phyloP scores from a whole-genome alignment of 2,329 filamentous ascomycete genomes.

The Aspergillus ibericus region DNA sequence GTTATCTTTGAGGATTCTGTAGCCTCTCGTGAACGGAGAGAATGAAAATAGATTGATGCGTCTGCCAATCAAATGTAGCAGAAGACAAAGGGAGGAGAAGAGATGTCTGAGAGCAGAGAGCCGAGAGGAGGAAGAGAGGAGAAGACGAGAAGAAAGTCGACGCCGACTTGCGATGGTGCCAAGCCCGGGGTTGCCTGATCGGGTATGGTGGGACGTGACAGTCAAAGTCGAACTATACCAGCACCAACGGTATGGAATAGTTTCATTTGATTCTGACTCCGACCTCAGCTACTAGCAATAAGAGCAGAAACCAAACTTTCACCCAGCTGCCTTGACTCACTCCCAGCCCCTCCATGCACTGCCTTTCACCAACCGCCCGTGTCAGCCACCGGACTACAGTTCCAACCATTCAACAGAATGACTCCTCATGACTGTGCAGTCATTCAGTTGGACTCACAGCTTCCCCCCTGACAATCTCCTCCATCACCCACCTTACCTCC shows the following conservation, averaged over 20 bases:
- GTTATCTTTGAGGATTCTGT: neutral
- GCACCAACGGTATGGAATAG: neutral
- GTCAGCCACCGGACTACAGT: too few relatives aligned
- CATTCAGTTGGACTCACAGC: neutral
- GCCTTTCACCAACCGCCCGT: too few relatives aligned
- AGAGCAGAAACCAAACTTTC: too few relatives aligned
- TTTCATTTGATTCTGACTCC: neutral
- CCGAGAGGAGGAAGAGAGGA: neutral
- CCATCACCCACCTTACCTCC: conserved; percentile 37
- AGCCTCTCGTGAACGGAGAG: neutral
- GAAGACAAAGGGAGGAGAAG: neutral
- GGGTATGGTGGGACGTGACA: conserved; percentile 13
- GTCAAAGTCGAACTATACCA: neutral
- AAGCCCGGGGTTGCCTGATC: conserved; percentile 22
- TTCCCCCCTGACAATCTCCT: too few relatives aligned
- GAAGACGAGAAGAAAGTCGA: conserved; percentile 5
- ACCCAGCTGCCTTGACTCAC: too few relatives aligned
- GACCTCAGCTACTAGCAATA: neutral
- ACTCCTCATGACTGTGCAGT: neutral
- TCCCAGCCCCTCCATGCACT: too few relatives aligned
- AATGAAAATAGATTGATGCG: neutral
- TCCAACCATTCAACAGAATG: too few relatives aligned
- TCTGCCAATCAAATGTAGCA: too few relatives aligned
- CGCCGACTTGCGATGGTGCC: conserved; percentile 14
- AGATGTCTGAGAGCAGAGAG: neutral